Evolutionary conservation across 75 land plant species (phyloP).

Genomic region (Sequoiadendron giganteum): DNA sequence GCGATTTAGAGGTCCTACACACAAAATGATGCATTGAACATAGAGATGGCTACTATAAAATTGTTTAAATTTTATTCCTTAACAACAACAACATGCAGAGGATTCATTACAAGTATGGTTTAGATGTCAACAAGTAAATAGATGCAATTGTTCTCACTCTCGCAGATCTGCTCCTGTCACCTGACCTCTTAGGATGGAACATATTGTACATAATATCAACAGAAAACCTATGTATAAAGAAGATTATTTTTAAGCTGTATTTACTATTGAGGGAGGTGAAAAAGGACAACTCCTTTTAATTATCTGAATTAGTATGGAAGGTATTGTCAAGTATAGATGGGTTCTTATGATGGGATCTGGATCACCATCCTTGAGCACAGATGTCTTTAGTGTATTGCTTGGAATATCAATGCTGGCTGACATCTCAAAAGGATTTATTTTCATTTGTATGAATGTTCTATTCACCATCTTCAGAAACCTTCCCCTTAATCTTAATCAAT

Average conservation of each 20-base stretch:
- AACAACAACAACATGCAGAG: not conserved
- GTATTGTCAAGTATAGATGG: not conserved
- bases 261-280: not conserved
- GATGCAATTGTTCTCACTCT: not conserved
- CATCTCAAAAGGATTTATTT: not conserved
- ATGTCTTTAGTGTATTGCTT: not conserved
- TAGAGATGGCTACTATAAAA: not conserved
- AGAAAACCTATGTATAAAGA: too few relatives aligned
- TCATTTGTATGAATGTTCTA: not conserved
- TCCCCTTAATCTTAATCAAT: not conserved
- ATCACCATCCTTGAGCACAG: not conserved
- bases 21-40: not conserved
- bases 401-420: not conserved
- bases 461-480: not conserved
- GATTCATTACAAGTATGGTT: not conserved
- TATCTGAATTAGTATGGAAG: not conserved
- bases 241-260: not conserved
- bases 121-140: not conserved
- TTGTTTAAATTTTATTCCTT: not conserved
- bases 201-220: not conserved
- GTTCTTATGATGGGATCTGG: not conserved
- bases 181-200: not conserved
- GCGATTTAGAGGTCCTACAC: not conserved
- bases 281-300: not conserved
- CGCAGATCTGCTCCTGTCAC: not conserved